Conservation (phyloP, 441 rosid species). For the Gossypium gossypioides region DNA sequence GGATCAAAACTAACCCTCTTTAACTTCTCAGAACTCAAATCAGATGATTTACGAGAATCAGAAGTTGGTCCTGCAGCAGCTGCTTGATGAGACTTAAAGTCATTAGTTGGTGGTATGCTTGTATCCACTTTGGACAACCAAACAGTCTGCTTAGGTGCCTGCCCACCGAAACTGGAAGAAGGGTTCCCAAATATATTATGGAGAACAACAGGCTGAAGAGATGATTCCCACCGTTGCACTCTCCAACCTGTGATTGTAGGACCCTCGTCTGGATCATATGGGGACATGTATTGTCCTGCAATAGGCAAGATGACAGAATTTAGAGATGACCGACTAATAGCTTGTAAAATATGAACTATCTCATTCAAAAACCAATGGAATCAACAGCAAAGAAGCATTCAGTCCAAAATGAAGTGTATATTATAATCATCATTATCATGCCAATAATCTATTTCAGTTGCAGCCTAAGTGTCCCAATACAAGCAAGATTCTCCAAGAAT, state of each 20-base stretch:
- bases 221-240: constrained; percentile 98
- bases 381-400: neutral
- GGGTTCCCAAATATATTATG: constrained; percentile 97
- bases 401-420: neutral
- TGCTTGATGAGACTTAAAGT: constrained; percentile 57
- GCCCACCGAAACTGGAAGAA: constrained; percentile 85
- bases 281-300: constrained; percentile 98
- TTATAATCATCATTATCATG: neutral
- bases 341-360: constrained; percentile 6
- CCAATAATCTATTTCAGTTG: neutral
- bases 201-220: constrained; percentile 93
- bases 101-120: constrained; percentile 83
- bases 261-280: constrained; percentile 98
- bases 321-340: neutral
- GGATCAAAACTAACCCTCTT: constrained; percentile 86
- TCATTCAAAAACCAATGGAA: neutral
- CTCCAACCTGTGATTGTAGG: constrained; percentile 99
- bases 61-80: constrained; percentile 42
- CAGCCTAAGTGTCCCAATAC: neutral
- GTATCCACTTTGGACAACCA: constrained; percentile 95
- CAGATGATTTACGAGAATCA: constrained; percentile 48
- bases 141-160: constrained; percentile 93
- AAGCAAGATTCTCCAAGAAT: neutral
- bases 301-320: neutral
- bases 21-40: constrained; percentile 48